Percentiles rank a stretch among this genome's conserved stretches.
Evolutionary conservation across 1,139 yeast species (phyloP).

Genomic region (Martiniozyma asiatica): DNA sequence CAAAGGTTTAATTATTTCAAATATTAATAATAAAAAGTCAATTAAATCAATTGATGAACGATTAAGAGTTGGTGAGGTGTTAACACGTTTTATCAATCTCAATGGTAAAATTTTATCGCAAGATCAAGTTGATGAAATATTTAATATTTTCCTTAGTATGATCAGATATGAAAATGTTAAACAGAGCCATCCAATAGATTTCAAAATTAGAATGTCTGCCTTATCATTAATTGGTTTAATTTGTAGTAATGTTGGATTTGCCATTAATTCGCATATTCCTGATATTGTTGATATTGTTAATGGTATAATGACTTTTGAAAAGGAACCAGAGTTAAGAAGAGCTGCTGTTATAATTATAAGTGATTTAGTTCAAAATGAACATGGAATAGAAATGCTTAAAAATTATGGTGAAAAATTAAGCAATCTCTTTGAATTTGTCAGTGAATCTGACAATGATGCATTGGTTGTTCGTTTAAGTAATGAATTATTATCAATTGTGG

Average conservation of each 20-base stretch:
- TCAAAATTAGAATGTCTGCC: constrained; percentile 68
- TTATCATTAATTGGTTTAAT: constrained; percentile 68
- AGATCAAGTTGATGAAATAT: constrained; percentile 23
- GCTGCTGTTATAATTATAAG: constrained; percentile 61
- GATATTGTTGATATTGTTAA: constrained; percentile 65
- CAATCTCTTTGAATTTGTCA: constrained; percentile 31
- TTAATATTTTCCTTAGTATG: constrained; percentile 26
- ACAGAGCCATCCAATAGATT: constrained; percentile 31
- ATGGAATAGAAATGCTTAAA: constrained; percentile 36
- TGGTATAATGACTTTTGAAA: constrained; percentile 58
- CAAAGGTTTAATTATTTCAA: no score
- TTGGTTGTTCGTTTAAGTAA: constrained; percentile 52
- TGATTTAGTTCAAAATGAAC: constrained; percentile 38
- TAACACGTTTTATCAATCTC: constrained; percentile 44
- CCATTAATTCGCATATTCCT: constrained; percentile 30
- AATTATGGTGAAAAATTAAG: constrained; percentile 33
- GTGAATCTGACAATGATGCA: constrained; percentile 40
- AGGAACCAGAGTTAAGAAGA: constrained; percentile 45
- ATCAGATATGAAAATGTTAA: constrained; percentile 22
- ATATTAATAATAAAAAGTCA: constrained; percentile 11
- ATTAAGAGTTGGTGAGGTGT: constrained; percentile 70
- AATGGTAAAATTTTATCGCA: constrained; percentile 32
- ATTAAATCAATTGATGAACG: constrained; percentile 47
- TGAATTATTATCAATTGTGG: no score
- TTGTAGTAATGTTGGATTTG: constrained; percentile 31